Conservation (phyloP, 2,329 filamentous ascomycete species). For the Alternaria postmessia region DNA sequence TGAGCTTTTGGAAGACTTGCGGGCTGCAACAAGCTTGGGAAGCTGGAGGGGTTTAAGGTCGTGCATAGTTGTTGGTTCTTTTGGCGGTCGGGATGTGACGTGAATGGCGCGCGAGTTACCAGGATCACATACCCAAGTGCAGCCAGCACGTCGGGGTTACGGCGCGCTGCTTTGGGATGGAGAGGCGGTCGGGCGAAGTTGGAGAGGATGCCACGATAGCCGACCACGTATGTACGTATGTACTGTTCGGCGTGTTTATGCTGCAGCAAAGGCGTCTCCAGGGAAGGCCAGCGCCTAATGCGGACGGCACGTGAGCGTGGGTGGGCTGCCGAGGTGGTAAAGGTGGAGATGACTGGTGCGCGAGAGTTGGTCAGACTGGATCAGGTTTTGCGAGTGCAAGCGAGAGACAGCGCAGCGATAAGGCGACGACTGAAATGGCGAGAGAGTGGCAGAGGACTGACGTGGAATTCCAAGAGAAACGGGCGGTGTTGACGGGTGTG, state of each 20-base stretch:
- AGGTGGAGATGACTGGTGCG: constrained; percentile 29
- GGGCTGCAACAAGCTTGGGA: constrained; percentile 50
- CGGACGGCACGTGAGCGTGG: constrained; percentile 44
- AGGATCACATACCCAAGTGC: constrained; percentile 49
- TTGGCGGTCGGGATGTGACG: constrained; percentile 33
- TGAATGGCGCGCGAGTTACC: constrained; percentile 39
- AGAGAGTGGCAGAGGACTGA: constrained; percentile 23
- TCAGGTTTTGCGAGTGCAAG: constrained; percentile 8
- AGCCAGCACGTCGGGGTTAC: constrained; percentile 27
- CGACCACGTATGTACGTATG: constrained; percentile 51
- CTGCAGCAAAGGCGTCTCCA: constrained; percentile 26
- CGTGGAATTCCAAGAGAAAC: constrained; percentile 32
- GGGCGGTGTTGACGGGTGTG: constrained; percentile 32
- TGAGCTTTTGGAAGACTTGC: constrained; percentile 47
- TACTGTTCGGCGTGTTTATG: constrained; percentile 39
- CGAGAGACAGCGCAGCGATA: constrained; percentile 15
- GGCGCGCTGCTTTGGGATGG: constrained; percentile 28
- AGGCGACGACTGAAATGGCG: constrained; percentile 1
- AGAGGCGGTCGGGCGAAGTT: constrained; percentile 44
- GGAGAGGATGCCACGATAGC: constrained; percentile 50
- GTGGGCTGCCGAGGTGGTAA: constrained; percentile 22
- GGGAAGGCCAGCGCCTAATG: constrained; percentile 37
- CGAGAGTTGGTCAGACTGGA: constrained; percentile 7
- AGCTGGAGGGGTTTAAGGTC: constrained; percentile 52
- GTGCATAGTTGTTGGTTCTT: constrained; percentile 40